phyloP scores from a whole-genome alignment of 441 rosid genomes.

The Pelargonium cotyledonis region DNA sequence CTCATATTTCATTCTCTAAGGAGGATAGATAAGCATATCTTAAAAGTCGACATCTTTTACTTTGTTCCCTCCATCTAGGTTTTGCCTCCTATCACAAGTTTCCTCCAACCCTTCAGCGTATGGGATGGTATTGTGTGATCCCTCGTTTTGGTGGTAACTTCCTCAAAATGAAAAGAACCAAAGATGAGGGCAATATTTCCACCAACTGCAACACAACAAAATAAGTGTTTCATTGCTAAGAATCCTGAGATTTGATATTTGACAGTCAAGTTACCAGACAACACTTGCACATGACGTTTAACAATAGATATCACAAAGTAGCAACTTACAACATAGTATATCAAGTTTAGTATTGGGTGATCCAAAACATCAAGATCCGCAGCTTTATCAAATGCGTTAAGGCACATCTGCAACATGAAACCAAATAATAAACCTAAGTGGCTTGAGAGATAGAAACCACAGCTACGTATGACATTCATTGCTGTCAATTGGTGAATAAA shows the following conservation, averaged over 20 bases:
- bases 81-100: neutral
- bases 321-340: conserved; percentile 66
- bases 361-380: conserved; percentile 76
- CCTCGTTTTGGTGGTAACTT: conserved; percentile 85
- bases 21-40: conserved; percentile 7
- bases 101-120: conserved; percentile 35
- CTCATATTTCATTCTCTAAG: conserved; percentile 8
- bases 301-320: neutral
- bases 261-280: too few relatives aligned
- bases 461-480: neutral
- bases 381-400: conserved; percentile 69
- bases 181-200: conserved; percentile 75
- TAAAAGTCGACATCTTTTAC: conserved; percentile 15
- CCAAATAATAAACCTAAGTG: neutral
- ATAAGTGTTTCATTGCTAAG: neutral
- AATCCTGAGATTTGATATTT: neutral
- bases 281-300: neutral
- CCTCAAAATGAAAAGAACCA: conserved; percentile 81
- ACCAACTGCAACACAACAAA: conserved; percentile 48
- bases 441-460: neutral
- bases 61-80: conserved; percentile 8
- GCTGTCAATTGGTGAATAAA: neutral
- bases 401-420: conserved; percentile 52
- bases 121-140: conserved; percentile 70
- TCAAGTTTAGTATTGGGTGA: conserved; percentile 75